Evolutionary conservation across 768 basidiomycete genomes (phyloP).

Genomic region (Rickenella mellea): DNA sequence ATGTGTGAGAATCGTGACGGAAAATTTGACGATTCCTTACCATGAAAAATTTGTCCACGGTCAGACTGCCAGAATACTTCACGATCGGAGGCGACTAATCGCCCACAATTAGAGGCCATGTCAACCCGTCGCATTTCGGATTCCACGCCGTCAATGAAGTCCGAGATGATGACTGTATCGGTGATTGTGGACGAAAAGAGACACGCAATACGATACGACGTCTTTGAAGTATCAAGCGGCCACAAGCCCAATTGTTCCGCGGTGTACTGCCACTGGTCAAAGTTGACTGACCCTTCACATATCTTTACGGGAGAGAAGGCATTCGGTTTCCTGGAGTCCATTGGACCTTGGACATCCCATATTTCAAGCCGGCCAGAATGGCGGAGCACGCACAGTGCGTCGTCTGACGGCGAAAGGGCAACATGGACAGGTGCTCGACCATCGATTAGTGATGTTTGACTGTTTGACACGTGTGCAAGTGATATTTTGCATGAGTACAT

Average conservation of each 20-base stretch:
- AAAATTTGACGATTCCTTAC: constrained; percentile 19
- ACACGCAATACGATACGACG: constrained; percentile 22
- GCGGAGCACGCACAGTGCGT: constrained; percentile 61
- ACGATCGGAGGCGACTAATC: constrained; percentile 26
- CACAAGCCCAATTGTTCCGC: too few relatives aligned
- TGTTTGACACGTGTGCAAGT: constrained; percentile 2
- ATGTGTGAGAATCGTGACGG: background rate
- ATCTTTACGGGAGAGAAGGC: constrained; percentile 49
- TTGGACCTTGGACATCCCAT: constrained; percentile 59
- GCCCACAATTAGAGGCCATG: constrained; percentile 34
- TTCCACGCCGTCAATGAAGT: constrained; percentile 10
- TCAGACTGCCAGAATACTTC: constrained; percentile 3
- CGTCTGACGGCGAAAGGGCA: constrained; percentile 46
- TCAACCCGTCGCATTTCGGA: constrained; percentile 7
- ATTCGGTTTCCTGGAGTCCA: constrained; percentile 46
- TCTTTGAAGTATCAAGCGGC: too few relatives aligned
- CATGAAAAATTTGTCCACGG: constrained; percentile 38
- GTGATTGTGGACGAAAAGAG: constrained; percentile 27
- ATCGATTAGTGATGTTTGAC: constrained; percentile 20
- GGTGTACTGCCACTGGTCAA: too few relatives aligned
- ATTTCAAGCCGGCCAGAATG: constrained; percentile 58
- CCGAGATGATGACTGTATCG: constrained; percentile 24
- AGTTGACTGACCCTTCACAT: too few relatives aligned
- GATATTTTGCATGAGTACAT: constrained; percentile 64
- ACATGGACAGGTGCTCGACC: constrained; percentile 51